Evolutionary conservation across 1,284 basidiomycete genomes (phyloP).

Genomic region (Apiotrichum sp.): DNA sequence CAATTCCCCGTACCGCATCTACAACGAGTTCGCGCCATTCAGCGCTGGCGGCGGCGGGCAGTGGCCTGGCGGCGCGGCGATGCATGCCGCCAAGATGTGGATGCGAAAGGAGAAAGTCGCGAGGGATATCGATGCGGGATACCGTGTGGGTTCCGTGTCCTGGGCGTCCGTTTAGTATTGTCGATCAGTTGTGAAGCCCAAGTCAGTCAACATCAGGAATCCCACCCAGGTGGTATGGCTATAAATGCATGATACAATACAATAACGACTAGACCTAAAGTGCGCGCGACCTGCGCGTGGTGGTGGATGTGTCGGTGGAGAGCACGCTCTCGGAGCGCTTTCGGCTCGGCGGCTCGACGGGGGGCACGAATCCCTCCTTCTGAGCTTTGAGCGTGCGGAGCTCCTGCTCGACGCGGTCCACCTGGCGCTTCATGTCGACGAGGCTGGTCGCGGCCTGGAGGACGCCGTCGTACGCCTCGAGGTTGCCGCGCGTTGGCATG

Average conservation of each 20-base stretch:
- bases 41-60: too few relatives aligned
- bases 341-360: constrained; percentile 15
- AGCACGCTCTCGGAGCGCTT: constrained; percentile 29
- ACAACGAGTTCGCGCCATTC: too few relatives aligned
- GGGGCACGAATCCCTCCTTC: constrained; percentile 49
- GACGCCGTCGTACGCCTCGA: constrained; percentile 64
- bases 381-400: constrained; percentile 63
- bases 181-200: too few relatives aligned
- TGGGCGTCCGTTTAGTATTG: too few relatives aligned
- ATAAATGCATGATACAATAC: not conserved
- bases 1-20: too few relatives aligned
- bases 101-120: too few relatives aligned
- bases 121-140: too few relatives aligned
- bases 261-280: not conserved
- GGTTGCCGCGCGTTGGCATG: constrained; percentile 82
- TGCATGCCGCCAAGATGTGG: too few relatives aligned
- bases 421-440: constrained; percentile 79
- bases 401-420: constrained; percentile 79
- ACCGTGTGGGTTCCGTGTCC: too few relatives aligned
- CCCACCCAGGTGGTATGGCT: too few relatives aligned
- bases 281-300: constrained; percentile 11
- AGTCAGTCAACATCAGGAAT: too few relatives aligned
- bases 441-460: constrained; percentile 64
- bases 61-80: too few relatives aligned
- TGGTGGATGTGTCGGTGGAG: constrained; percentile 31